Evolutionary conservation across 2,329 filamentous ascomycete genomes (phyloP).

Genomic region (Paracoccidioides lutzii): DNA sequence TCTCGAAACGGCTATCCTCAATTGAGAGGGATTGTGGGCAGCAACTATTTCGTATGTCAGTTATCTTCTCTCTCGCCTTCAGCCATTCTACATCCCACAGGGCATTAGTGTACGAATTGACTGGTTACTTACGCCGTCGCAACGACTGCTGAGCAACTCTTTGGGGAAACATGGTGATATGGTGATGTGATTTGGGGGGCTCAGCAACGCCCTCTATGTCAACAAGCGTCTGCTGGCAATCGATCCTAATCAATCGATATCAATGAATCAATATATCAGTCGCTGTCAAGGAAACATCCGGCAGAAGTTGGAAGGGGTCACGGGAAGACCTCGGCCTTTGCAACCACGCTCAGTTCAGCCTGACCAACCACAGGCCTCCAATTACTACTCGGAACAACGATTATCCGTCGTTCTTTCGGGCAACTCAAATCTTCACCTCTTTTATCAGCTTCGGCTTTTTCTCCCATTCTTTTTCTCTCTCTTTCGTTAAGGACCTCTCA

Average conservation of each 20-base stretch:
- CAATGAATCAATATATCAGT: not conserved
- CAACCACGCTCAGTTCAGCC: slow-evolving; percentile 11
- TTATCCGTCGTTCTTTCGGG: slow-evolving; percentile 19
- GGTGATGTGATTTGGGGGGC: not conserved
- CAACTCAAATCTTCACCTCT: not conserved
- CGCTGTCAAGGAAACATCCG: not conserved
- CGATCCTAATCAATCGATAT: not conserved
- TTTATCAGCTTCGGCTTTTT: slow-evolving; percentile 4
- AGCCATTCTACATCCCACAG: not conserved
- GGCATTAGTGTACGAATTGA: not conserved
- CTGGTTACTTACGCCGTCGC: slow-evolving; percentile 33
- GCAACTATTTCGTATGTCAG: slow-evolving; percentile 25
- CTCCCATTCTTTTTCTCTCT: slow-evolving; percentile 15
- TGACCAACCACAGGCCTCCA: slow-evolving; percentile 22
- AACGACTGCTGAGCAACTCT: slow-evolving; percentile 36
- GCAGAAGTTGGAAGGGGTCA: slow-evolving; percentile 17
- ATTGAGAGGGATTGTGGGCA: slow-evolving; percentile 31
- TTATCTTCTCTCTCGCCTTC: slow-evolving; percentile 2
- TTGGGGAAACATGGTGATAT: slow-evolving; percentile 34
- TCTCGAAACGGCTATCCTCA: slow-evolving; percentile 31
- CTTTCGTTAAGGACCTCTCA: slow-evolving; percentile 28
- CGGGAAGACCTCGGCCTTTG: slow-evolving; percentile 33
- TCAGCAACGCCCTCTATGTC: not conserved
- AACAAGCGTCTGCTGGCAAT: not conserved
- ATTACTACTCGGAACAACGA: slow-evolving; percentile 27